Evolutionary conservation across 1,284 basidiomycete genomes (phyloP), one percentile per base, ranked within the genome.

Genomic region (Melanopsichium pennsylvanicum): DNA sequence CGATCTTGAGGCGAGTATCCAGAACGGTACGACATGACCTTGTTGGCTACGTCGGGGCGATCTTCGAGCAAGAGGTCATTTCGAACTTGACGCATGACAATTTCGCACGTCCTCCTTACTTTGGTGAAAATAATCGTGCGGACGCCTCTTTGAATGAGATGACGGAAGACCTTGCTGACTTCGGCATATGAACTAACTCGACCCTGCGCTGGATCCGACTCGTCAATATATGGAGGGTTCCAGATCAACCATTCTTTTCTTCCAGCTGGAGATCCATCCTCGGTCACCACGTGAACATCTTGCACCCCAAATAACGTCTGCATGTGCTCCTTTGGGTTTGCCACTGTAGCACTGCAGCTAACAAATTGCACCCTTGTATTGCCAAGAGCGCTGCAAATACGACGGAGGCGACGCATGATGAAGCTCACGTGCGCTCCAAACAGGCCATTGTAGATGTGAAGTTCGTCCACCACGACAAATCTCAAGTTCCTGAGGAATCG

Each of bases 101-200:
- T 82, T 82, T 95, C 92, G 79, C 92, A 94, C 5, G 86, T 85
- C 81, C 90, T 89, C 23, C 92, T 84, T 22, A 90, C 91, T 84
- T 92, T 91, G 83, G 91, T 92, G 78, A 95, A 95, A 18, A 95
- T 82, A 62, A 95, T 93, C 2, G 90, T 88, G 32, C 91, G 84
- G 18, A 93, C 82, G 2, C 92, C 92, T 8, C 87, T 85, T 61
- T 88, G 88, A 87, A 95, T 91, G 41, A 95, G 83, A 79, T 87
- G 90, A 37, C 87, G 85, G 86, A 93, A 91, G 38, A 95, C 78
- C 12, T 83, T 82, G 4, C 88, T 89, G 2, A 90, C 89, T 75
- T 95, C 90, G 4, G 84, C 83, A 58, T 92, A 84, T 7, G 90
- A 83, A 63, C 86, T 87, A 5, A 85, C 82, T 19, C 87, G 84